A percentile compares a stretch with the other conserved stretches of the same genome.
Conservation (phyloP, 2,329 filamentous ascomycete species). For the Penicillium sclerotiorum region DNA sequence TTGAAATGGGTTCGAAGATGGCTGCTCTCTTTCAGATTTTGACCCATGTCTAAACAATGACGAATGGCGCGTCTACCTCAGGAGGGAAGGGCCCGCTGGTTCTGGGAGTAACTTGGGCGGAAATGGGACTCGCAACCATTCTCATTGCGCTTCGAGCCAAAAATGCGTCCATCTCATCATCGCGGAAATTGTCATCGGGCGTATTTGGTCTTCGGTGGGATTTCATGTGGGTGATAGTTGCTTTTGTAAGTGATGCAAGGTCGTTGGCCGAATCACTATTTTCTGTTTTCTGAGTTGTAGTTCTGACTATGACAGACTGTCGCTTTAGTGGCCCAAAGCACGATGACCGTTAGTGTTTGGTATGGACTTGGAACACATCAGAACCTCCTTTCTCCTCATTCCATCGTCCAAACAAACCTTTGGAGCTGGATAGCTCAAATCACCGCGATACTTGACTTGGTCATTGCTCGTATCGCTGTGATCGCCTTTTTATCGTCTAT, state of each 20-base stretch:
- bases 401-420: conserved; percentile 16
- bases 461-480: conserved; percentile 17
- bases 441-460: conserved; percentile 15
- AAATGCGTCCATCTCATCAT: conserved; percentile 16
- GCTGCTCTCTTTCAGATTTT: background rate
- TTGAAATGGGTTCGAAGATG: too few species aligned
- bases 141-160: conserved; percentile 20
- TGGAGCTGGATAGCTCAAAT: conserved; percentile 24
- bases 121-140: conserved; percentile 17
- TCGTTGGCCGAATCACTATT: background rate
- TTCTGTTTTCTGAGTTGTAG: background rate
- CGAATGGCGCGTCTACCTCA: background rate
- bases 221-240: conserved; percentile 23
- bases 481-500: conserved; percentile 21
- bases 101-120: conserved; percentile 23
- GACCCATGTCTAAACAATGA: conserved; percentile 1
- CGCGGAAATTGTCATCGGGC: conserved; percentile 9
- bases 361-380: conserved; percentile 23
- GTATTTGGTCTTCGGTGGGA: conserved; percentile 23
- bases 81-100: conserved; percentile 19
- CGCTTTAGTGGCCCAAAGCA: conserved; percentile 14
- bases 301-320: conserved; percentile 10
- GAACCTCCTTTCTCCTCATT: conserved; percentile 1
- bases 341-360: conserved; percentile 18
- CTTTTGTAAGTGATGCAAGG: conserved; percentile 15